phyloP scores from a whole-genome alignment of 805 yeast species.

The Suhomyces vadensis region DNA sequence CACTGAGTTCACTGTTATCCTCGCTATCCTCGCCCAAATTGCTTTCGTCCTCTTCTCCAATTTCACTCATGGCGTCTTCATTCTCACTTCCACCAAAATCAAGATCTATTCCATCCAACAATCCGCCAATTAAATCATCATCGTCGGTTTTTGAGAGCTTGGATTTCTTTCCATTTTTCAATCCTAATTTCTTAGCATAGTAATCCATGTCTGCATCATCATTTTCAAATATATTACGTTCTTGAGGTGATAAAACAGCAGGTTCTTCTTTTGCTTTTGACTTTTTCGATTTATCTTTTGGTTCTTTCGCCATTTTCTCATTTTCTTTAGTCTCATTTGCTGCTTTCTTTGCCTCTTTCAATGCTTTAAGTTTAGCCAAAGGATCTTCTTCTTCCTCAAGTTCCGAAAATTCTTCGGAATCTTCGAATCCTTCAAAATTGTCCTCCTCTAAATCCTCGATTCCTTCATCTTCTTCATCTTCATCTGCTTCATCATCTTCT shows the following conservation, averaged over 20 bases:
- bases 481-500: constrained; percentile 22
- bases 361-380: constrained; percentile 25
- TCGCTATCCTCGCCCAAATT: constrained; percentile 19
- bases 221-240: constrained; percentile 48
- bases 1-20: constrained; percentile 21
- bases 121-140: constrained; percentile 79
- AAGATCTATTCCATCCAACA: constrained; percentile 72
- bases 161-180: constrained; percentile 52
- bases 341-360: constrained; percentile 17
- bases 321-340: constrained; percentile 8
- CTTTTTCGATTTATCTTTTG: constrained; percentile 10
- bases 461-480: constrained; percentile 8
- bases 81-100: constrained; percentile 38
- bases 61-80: constrained; percentile 21
- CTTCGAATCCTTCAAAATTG: constrained; percentile 15
- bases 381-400: constrained; percentile 21
- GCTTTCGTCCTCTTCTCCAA: constrained; percentile 17
- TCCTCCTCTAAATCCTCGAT: constrained; percentile 12
- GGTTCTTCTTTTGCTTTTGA: constrained; percentile 6
- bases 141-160: constrained; percentile 53
- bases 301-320: constrained; percentile 9
- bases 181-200: constrained; percentile 79
- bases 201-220: constrained; percentile 81
- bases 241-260: constrained; percentile 36
- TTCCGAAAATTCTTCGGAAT: constrained; percentile 8